Base-by-base conservation (phyloP, 2,329 filamentous ascomycete genomes). In the Colletotrichum melonis region DNA sequence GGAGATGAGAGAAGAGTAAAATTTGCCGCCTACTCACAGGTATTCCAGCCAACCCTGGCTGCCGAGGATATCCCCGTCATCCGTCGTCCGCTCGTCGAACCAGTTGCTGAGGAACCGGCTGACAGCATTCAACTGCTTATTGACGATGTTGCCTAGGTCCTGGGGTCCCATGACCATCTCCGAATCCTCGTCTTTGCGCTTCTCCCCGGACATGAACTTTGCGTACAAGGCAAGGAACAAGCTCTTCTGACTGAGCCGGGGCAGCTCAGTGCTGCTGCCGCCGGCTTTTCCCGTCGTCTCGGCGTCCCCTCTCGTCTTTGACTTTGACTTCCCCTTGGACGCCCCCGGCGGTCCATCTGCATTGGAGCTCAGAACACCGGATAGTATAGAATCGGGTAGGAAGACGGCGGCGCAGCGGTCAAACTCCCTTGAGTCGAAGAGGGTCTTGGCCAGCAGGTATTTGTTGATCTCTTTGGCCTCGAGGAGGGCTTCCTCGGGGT, bases 121-220 rank as follows among this genome's bases (percentile, higher is more conserved):
- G 49, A 98, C 90, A 0, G 90, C 88, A 2, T 93, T 87, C 35
- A 99, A 85, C 81, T 98, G 95, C 81, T 95, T 95, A 81, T 99
- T 99, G 72, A 91, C 84, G 1, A 94, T 94, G 38, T 92, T 92
- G 1, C 95, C 95, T 16, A 95, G 92, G 82, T 99, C 97, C 72
- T 95, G 92, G 1, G 97, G 96, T 0, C 97, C 97, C 83, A 98
- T 91, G 63, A 99, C 94, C 93, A 98, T 98, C 84, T 99, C 97
- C 26, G 94, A 95, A 71, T 98, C 96, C 82, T 99, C 97, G 78
- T 98, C 94, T 82, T 96, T 98, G 76, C 94, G 92, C 86, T 98
- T 98, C 86, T 99, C 97, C 1, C 97, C 97, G 0, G 95, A 93
- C 75, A 98, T 90, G 80, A 95, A 95, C 80, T 96, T 97, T 57